phyloP scores from a whole-genome alignment of 73 alveolate species.

The Tetrahymena thermophila region DNA sequence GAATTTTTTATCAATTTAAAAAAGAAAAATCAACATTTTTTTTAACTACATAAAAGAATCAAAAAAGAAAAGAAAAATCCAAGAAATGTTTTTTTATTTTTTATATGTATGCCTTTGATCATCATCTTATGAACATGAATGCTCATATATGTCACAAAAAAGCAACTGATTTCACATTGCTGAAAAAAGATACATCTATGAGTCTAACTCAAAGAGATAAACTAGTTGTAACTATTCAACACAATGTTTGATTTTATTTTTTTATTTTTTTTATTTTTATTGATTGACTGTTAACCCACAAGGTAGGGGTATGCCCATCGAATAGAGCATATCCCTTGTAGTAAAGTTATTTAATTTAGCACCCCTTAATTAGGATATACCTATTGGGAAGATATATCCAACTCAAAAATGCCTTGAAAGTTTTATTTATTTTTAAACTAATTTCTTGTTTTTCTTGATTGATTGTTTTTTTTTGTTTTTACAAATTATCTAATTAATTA shows the following conservation, averaged over 20 bases:
- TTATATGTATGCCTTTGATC: not conserved
- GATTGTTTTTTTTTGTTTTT: not conserved
- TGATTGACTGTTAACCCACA: not conserved
- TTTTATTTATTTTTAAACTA: not conserved
- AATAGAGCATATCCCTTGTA: not conserved
- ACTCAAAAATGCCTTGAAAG: not conserved
- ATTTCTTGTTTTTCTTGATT: not conserved
- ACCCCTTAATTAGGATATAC: not conserved
- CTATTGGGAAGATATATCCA: not conserved
- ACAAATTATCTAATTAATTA: not conserved
- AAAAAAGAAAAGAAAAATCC: not conserved
- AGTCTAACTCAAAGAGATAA: not conserved
- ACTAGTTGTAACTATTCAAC: not conserved
- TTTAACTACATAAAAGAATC: not conserved
- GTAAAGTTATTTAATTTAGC: not conserved
- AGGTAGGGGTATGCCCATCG: conserved; percentile 4
- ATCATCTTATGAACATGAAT: not conserved
- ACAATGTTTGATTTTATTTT: not conserved
- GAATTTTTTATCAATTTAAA: too few relatives aligned
- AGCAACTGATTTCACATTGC: not conserved
- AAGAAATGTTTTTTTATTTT: not conserved
- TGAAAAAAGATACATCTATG: not conserved
- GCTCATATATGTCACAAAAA: not conserved
- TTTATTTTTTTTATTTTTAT: not conserved
- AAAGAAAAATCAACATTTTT: not conserved